Base-by-base conservation (phyloP, 306 rosid species). In the Fragaria ananassa region DNA sequence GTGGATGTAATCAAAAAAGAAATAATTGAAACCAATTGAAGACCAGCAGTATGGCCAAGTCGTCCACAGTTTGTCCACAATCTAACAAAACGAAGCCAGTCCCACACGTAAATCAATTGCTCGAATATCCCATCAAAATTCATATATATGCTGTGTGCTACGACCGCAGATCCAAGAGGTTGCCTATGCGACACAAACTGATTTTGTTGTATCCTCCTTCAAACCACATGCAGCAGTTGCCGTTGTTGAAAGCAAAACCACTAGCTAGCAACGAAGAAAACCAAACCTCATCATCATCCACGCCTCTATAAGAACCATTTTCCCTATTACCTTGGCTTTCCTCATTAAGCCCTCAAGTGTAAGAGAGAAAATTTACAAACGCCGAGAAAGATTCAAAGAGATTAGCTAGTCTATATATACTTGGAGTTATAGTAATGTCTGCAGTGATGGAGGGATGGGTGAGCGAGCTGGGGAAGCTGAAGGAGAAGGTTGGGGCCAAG, bases 391-490 rank as follows among this genome's bases (percentile, higher is more conserved):
- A 79, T 62, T 6, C 2, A 14, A 11, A 25, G 18, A 60, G 37
- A 60, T 29, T 11, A 0, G 18, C 12, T 42, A 42, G 46, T 42
- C 46, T 45, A 47, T 42, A 19, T 27, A 41, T 37, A 19, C 2
- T 61, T 18, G 6, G 39, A 61, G 66, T 61, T 31, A 34, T 37
- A 73, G 91, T 94, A 73, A 93, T 94, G 97, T 76, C 97, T 71
- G 91, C 93, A 9, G 63, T 81, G 81, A 84, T 91, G 29, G 89
- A 90, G 29, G 80, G 65, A 21, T 95, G 97, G 92, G 83, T 83
- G 84, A 89, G 74, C 62, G 90, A 92, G 93, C 80, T 95, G 0
- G 78, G 88, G 49, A 92, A 89, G 86, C 79, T 92, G 0, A 74
- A 79, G 77, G 87, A 87, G 53, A 93, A 82, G 75, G 84, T 91